Evolutionary conservation across 2,329 filamentous ascomycete genomes (phyloP).

Genomic region (Colletotrichum musicola): DNA sequence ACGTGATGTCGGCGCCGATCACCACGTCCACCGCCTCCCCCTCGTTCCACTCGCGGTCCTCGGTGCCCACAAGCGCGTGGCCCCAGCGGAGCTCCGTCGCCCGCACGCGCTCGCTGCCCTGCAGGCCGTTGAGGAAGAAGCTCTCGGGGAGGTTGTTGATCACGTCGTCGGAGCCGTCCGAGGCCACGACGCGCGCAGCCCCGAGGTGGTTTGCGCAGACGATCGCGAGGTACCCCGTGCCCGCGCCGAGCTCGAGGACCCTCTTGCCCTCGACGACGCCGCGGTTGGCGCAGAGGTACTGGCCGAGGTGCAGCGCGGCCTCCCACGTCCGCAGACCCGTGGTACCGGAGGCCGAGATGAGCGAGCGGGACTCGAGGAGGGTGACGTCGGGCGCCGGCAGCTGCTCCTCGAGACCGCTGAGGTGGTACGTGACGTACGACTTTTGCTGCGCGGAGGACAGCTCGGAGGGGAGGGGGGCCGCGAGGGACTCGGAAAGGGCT

Average conservation of each 20-base stretch:
- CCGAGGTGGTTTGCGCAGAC: constrained; percentile 77
- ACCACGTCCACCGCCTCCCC: constrained; percentile 70
- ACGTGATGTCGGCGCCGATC: constrained; percentile 83
- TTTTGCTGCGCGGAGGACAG: constrained; percentile 76
- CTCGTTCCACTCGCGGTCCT: constrained; percentile 66
- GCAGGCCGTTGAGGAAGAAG: constrained; percentile 75
- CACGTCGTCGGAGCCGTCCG: constrained; percentile 81
- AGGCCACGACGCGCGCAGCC: constrained; percentile 72
- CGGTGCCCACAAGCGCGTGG: constrained; percentile 67
- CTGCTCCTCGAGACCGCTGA: constrained; percentile 51
- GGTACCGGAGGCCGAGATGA: constrained; percentile 78
- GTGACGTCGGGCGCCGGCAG: constrained; percentile 59
- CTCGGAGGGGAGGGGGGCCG: constrained; percentile 73
- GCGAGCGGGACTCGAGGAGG: constrained; percentile 75
- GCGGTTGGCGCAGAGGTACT: constrained; percentile 70
- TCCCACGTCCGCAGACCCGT: constrained; percentile 87
- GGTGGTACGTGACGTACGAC: constrained; percentile 79
- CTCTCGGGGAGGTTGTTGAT: constrained; percentile 76
- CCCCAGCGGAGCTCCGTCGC: constrained; percentile 75
- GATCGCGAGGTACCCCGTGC: constrained; percentile 81
- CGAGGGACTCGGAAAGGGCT: constrained; percentile 74
- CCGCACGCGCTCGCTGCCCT: constrained; percentile 56
- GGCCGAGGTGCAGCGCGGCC: constrained; percentile 79
- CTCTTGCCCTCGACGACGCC: constrained; percentile 64
- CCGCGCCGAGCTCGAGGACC: constrained; percentile 80